These are phyloP conservation scores for Metarhizium guizhouense DNA, from an alignment of 2,329 filamentous ascomycete genomes.

Conservation along the genomic window DNA sequence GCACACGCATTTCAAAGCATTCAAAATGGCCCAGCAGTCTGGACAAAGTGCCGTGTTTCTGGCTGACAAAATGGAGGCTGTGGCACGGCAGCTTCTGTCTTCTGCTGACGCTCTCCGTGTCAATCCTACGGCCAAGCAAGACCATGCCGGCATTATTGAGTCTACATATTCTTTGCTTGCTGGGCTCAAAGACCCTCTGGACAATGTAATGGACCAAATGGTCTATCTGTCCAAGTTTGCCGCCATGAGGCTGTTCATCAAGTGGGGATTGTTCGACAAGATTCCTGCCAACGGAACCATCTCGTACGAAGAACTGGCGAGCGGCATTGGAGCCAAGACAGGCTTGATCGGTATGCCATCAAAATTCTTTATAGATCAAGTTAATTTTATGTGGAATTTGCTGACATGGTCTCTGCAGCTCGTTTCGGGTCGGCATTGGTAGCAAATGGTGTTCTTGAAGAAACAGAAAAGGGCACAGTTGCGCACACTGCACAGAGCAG, in stretches of 20 bases:
- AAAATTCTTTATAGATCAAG: background rate
- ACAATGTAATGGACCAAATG: constrained; percentile 8
- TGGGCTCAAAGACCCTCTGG: background rate
- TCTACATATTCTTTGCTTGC: background rate
- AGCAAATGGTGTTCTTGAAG: background rate
- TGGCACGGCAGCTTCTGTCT: background rate
- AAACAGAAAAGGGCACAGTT: background rate
- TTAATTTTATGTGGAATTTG: background rate
- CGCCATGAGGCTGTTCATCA: constrained; percentile 18
- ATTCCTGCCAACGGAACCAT: constrained; percentile 20
- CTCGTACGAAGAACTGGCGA: constrained; percentile 18
- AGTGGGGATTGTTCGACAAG: constrained; percentile 22
- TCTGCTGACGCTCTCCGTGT: background rate
- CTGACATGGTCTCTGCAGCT: background rate
- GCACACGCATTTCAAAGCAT: background rate
- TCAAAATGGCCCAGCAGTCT: background rate
- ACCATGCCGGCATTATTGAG: background rate
- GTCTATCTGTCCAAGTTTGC: constrained; percentile 1
- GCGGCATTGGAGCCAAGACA: constrained; percentile 16
- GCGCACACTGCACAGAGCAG: background rate
- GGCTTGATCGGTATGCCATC: background rate
- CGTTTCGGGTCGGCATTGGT: constrained; percentile 5
- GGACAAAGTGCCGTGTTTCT: background rate
- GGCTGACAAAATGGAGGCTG: background rate
- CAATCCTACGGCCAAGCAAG: background rate